Base-by-base conservation (phyloP, 176 grass and related monocot genomes). In the Bromus sterilis region DNA sequence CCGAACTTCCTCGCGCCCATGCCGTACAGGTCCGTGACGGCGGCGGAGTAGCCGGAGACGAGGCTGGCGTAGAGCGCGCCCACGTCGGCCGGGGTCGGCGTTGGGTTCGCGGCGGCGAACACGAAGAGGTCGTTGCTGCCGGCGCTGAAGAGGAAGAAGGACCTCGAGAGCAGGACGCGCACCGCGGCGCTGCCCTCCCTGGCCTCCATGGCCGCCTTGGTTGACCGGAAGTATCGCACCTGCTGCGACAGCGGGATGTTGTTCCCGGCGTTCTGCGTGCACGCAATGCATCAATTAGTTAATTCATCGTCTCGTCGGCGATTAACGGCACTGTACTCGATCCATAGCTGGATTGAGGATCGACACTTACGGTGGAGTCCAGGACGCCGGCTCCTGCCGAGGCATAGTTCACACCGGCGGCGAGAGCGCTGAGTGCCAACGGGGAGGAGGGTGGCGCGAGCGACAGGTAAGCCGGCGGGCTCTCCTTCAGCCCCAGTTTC, bases 301-400 rank as follows among this genome's bases (percentile, higher is more conserved):
- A 21, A 21, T 53, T 53, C 48, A n/a, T n/a, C n/a, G n/a, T n/a
- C n/a, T n/a, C n/a, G n/a, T n/a, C n/a, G n/a, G n/a, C n/a, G n/a
- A n/a, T n/a, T n/a, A n/a, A n/a, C n/a, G n/a, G n/a, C n/a, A n/a
- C n/a, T n/a, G n/a, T n/a, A n/a, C n/a, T n/a, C 53, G 18, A n/a
- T n/a, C n/a, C n/a, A n/a, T n/a, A n/a, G n/a, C n/a, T n/a, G n/a
- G n/a, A n/a, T n/a, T n/a, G n/a, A n/a, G n/a, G n/a, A n/a, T n/a
- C n/a, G n/a, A n/a, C n/a, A 29, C 49, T 61, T 74, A 82, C 89
- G 1, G 89, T 92, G 20, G 83, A 75, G 25, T 92, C 86, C 0
- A 92, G 90, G 28, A 86, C 83, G 12, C 89, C 89, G 44, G 89
- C 28, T 61, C 89, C 89, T 0, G 25, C 89, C 3, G 89, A 91